Base-by-base conservation (phyloP, 352 stramenopile genomes). In the Pythium phragmiticola region DNA sequence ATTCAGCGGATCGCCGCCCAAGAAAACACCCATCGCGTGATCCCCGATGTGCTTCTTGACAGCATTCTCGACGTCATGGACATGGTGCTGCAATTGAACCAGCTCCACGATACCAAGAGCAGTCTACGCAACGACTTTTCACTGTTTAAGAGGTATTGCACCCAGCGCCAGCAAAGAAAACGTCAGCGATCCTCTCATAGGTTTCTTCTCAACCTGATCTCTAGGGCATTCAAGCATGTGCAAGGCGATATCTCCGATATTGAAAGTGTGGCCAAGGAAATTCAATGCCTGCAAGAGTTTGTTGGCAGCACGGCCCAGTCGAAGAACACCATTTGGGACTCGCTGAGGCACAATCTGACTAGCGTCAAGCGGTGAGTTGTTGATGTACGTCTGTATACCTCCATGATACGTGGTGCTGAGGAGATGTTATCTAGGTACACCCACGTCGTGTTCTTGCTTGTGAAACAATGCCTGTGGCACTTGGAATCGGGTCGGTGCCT, bases 81-180 rank as follows among this genome's bases (percentile, higher is more conserved):
- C 59, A 68, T 87, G 2, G 57, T 89, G 43, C 8, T 90, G 39
- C 73, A 89, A 57, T 68, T 91, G 39, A 89, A 84, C 19, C 73
- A 87, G 28, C 70, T 92, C 14, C 75, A 88, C 28, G 82, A 92
- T 47, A 75, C 65, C 8, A 92, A 90, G 41, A 82, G 71, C 51
- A 84, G 82, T 69, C 58, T 90, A 3, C 77, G 76, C 12, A 90
- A 90, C 60, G 84, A 92, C 59, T 92, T 90, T 36, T 82, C 80
- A 0, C 72, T 90, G 4, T 90, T 84, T 59, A 92, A 92, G 63
- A 69, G 84, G 77, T 90, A 53, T 7, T 9, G 26, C 45, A 4
- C 26, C 26, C 26, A 5, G 3, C 37, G 33, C 39, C n/a, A n/a
- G 19, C 11, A 3, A 28, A 37, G 33, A 12, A 41, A 11, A 45